These are phyloP conservation scores for Clavispora vitiphila DNA, from an alignment of 805 yeast species.

Conservation along the genomic window DNA sequence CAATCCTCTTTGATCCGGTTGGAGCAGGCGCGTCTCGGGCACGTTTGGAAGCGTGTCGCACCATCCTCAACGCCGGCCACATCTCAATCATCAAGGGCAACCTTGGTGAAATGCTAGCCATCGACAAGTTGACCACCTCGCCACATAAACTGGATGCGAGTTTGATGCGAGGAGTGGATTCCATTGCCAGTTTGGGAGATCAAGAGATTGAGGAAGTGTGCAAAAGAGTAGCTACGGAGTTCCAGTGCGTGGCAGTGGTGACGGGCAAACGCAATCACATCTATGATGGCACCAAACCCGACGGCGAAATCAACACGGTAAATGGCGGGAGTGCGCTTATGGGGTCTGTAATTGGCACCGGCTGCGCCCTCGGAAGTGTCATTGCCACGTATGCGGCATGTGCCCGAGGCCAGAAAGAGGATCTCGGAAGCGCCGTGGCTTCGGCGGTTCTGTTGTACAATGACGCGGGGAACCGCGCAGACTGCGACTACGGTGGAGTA, in stretches of 20 bases:
- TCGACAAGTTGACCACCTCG: constrained; percentile 27
- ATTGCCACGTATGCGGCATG: constrained; percentile 54
- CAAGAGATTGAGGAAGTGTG: constrained; percentile 36
- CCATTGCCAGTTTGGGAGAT: constrained; percentile 21
- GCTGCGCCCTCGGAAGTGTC: constrained; percentile 75
- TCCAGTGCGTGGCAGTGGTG: constrained; percentile 59
- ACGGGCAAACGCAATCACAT: constrained; percentile 50
- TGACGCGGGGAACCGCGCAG: constrained; percentile 56
- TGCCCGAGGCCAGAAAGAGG: constrained; percentile 8
- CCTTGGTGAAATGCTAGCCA: constrained; percentile 74
- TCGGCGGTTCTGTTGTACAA: constrained; percentile 58
- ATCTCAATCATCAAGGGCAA: constrained; percentile 77
- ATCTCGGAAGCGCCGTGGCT: constrained; percentile 43
- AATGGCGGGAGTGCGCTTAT: constrained; percentile 59
- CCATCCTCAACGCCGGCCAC: constrained; percentile 52
- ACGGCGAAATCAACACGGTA: constrained; percentile 23
- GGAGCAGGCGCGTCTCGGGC: constrained; percentile 78
- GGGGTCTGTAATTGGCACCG: constrained; percentile 74
- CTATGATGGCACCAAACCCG: constrained; percentile 10
- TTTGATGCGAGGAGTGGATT: constrained; percentile 73
- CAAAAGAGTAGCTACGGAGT: constrained; percentile 43
- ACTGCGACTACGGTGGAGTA: constrained; percentile 38
- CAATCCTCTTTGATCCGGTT: constrained; percentile 85
- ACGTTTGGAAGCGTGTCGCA: constrained; percentile 45
- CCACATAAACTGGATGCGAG: constrained; percentile 1